Base-by-base conservation (phyloP, 2,329 filamentous ascomycete genomes). In the Cytospora leucostoma region DNA sequence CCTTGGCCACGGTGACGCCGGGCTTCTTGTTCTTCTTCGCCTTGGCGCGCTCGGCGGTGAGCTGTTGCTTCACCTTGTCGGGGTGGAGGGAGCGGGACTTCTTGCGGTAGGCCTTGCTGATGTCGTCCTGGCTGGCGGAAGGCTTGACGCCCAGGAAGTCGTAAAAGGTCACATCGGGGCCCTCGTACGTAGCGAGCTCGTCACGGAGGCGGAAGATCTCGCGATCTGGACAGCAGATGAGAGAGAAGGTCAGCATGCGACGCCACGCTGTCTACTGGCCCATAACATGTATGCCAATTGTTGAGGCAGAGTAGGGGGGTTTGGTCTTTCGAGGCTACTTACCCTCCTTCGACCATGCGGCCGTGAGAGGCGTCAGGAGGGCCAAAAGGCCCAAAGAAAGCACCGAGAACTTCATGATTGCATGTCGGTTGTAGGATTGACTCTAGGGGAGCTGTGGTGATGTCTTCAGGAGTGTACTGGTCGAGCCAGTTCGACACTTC, bases 201-300 rank as follows among this genome's bases (percentile, higher is more conserved):
- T 97, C 93, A 73, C 89, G 89, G 67, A 99, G 84, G 71, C 93
- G 91, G 81, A 99, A 99, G 80, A 99, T 98, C 79, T 99, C 95
- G 74, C 96, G 92, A 78, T 99, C 95, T 96, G 72, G 38, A 11
- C 66, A 50, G 40, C 15, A 35, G 19, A 60, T 51, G 3, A 34
- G 51, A 56, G 49, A 34, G 57, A 65, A 51, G 61, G 37, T 27
- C 34, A 51, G 47, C 56, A 54, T 52, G 54, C 19, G 50, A 27
- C 7, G 57, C 34, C 27, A 33, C 17, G 54, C 34, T 59, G 64
- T 59, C 40, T 19, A 54, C 34, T 59, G 64, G 60, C 40, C 40
- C 40, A 44, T 19, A n/a, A 44, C 7, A 6, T 44, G 17, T 7
- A 27, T 27, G 27, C 40, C 12, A 37, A 37, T 8, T 37, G 35